Base-by-base conservation (phyloP, 2,329 filamentous ascomycete species). In the Xenosphaeropsis pyriputrescens region DNA sequence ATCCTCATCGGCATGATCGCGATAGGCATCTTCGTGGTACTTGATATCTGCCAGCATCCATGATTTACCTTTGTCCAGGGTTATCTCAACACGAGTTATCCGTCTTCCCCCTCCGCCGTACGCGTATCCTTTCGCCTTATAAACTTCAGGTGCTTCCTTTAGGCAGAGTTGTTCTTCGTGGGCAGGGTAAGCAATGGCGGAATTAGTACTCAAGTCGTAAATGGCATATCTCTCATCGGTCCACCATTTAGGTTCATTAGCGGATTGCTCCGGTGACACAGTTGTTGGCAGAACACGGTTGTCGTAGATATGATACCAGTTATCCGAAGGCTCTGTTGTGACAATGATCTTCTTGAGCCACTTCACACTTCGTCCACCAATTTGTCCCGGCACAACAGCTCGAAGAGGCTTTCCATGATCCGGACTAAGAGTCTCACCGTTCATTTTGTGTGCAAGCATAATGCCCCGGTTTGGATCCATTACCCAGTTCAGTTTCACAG, bases 261-360 rank as follows among this genome's bases (percentile, higher is more conserved):
- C 77, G 41, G 83, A 79, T 53, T 80, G 78, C 47, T 93, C 85
- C 0, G 88, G 85, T 9, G 78, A 79, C 13, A 94, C 68, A 70
- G 78, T 88, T 0, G 85, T 93, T 46, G 88, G 88, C 30, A 95
- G 61, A 2, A 95, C 85, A 41, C 85, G 68, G 54, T 95, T 95
- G 56, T 95, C 88, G 57, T 91, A 88, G 44, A 93, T 85, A 57
- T 95, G 88, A 50, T 94, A 94, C 85, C 85, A 93, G 52, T 93
- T 94, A 44, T 89, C 79, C 52, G 85, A 93, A 1, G 86, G 85
- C 17, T 68, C 64, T 8, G 77, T 71, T 0, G 85, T 89, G 36
- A 95, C 57, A 32, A 86, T 80, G 42, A 95, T 70, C 45, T 68
- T 78, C 61, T 79, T 89, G 41, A 95, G 56, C 88, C 88, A 95